phyloP scores from a whole-genome alignment of 805 yeast species.

The Candida sithepensis region DNA sequence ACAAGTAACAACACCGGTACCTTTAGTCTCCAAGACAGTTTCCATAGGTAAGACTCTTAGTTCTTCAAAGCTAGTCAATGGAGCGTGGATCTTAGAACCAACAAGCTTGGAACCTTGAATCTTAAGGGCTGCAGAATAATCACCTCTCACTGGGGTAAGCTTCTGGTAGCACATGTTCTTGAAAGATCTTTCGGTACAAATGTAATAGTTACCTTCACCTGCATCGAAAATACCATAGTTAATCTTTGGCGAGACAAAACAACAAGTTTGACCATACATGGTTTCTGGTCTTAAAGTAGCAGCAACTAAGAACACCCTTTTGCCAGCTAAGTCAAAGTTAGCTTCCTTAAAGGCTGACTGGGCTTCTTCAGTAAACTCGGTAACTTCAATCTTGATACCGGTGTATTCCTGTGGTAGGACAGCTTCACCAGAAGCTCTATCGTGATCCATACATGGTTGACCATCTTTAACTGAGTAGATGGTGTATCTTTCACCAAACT shows the following conservation, averaged over 20 bases:
- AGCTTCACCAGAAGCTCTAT: slow-evolving; percentile 95
- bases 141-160: slow-evolving; percentile 84
- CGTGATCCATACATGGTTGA: slow-evolving; percentile 99
- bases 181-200: slow-evolving; percentile 93
- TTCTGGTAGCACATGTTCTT: slow-evolving; percentile 97
- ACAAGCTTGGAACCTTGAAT: slow-evolving; percentile 72
- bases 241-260: slow-evolving; percentile 95
- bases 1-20: slow-evolving; percentile 99
- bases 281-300: slow-evolving; percentile 99
- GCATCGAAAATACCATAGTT: slow-evolving; percentile 88
- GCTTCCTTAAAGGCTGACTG: slow-evolving; percentile 49
- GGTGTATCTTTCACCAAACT: slow-evolving; percentile 97
- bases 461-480: slow-evolving; percentile 97
- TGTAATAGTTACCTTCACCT: slow-evolving; percentile 67
- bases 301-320: slow-evolving; percentile 81
- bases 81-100: slow-evolving; percentile 86
- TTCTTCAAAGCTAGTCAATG: slow-evolving; percentile 65
- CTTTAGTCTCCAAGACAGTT: slow-evolving; percentile 89
- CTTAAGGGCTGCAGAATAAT: slow-evolving; percentile 52
- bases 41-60: slow-evolving; percentile 95
- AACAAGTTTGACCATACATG: slow-evolving; percentile 97
- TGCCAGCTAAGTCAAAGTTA: slow-evolving; percentile 43
- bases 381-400: slow-evolving; percentile 79
- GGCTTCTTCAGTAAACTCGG: slow-evolving; percentile 56
- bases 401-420: slow-evolving; percentile 95